These are phyloP conservation scores for Wallacemonas sp. DNA, from an alignment of 208 protist species.

Conservation along the genomic window DNA sequence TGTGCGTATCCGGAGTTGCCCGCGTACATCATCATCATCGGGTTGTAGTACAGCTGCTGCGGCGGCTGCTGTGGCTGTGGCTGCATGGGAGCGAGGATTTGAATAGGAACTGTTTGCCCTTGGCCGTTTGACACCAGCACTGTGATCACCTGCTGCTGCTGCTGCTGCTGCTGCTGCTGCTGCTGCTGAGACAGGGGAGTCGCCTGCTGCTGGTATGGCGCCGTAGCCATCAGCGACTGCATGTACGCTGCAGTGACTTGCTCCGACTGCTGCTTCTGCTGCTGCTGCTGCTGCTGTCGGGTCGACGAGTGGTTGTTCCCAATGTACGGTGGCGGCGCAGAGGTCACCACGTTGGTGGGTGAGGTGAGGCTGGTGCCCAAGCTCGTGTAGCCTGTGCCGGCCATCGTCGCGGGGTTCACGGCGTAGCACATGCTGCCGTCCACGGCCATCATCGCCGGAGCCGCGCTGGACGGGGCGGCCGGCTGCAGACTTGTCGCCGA, in stretches of 20 bases:
- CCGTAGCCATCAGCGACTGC: not conserved
- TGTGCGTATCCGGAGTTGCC: no score
- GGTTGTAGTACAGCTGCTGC: not conserved
- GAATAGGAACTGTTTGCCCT: not conserved
- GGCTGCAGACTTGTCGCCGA: no score
- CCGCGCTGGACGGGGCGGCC: no score
- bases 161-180: conserved; percentile 12
- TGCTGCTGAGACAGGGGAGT: no score
- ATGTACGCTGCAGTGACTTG: not conserved
- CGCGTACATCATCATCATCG: not conserved
- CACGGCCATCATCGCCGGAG: not conserved
- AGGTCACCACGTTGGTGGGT: no score
- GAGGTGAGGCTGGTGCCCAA: not conserved
- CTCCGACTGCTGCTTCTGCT: not conserved
- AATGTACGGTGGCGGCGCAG: not conserved
- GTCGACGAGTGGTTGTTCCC: no score
- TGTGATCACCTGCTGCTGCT: conserved; percentile 12
- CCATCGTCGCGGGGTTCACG: not conserved
- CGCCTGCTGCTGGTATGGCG: no score
- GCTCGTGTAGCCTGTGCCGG: not conserved
- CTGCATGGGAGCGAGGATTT: not conserved
- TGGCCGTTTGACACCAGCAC: conserved; percentile 13
- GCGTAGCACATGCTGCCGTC: conserved; percentile 22
- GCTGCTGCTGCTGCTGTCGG: not conserved
- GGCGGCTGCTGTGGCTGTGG: not conserved